Conservation (phyloP, 768 basidiomycete species). For the Calocera viscosa region DNA sequence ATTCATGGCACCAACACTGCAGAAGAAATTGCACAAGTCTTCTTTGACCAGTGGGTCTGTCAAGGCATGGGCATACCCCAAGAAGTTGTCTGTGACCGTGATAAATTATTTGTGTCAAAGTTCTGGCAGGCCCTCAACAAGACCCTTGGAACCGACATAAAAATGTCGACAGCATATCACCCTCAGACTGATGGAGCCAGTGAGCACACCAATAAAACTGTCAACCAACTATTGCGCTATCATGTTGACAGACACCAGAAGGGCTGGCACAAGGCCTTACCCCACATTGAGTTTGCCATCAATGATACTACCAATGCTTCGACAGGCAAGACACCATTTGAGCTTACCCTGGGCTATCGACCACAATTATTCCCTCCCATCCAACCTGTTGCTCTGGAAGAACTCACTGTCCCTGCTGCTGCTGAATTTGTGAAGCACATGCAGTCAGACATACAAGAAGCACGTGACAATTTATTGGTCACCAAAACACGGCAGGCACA, state of each 20-base stretch:
- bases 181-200: constrained; percentile 30
- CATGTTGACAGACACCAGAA: constrained; percentile 15
- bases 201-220: constrained; percentile 21
- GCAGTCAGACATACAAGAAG: constrained; percentile 22
- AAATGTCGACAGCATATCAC: constrained; percentile 30
- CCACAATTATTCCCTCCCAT: constrained; percentile 26
- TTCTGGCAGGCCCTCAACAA: constrained; percentile 25
- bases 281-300: constrained; percentile 31
- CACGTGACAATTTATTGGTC: constrained; percentile 27
- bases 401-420: constrained; percentile 25
- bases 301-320: constrained; percentile 27
- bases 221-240: constrained; percentile 11
- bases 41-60: constrained; percentile 11
- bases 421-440: constrained; percentile 21
- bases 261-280: constrained; percentile 25
- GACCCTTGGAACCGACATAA: constrained; percentile 23
- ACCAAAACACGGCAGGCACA: constrained; percentile 28
- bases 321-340: constrained; percentile 31
- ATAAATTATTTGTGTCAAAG: constrained; percentile 26
- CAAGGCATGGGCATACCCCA: constrained; percentile 18
- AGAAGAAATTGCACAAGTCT: constrained; percentile 11
- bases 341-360: constrained; percentile 22
- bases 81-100: constrained; percentile 26
- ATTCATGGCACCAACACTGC: constrained; percentile 3
- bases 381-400: constrained; percentile 23